Evolutionary conservation across 371 early-diverging fungal genomes (phyloP).

Genomic region (Mortierella sp.): DNA sequence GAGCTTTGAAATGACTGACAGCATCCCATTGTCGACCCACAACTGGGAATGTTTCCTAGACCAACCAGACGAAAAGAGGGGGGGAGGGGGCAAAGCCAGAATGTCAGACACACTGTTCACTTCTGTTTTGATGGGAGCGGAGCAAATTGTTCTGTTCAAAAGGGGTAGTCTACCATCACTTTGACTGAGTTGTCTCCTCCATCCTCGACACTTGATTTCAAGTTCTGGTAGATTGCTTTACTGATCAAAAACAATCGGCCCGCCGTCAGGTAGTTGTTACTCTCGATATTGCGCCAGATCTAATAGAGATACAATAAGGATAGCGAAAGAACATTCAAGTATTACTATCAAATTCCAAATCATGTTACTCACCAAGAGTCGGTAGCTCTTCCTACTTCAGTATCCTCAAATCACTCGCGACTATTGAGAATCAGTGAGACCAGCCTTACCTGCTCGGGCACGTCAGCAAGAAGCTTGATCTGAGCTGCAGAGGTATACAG

Average conservation of each 20-base stretch:
- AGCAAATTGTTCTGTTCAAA: background rate
- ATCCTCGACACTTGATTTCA: slow-evolving; percentile 59
- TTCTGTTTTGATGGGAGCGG: background rate
- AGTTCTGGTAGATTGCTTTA: slow-evolving; percentile 69
- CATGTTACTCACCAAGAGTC: background rate
- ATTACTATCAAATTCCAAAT: slow-evolving; percentile 1
- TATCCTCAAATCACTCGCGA: background rate
- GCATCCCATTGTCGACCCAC: slow-evolving; percentile 90
- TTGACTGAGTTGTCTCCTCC: slow-evolving; percentile 26
- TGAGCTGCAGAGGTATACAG: slow-evolving; percentile 80
- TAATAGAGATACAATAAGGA: slow-evolving; percentile 7
- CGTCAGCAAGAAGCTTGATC: slow-evolving; percentile 86
- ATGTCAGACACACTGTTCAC: background rate
- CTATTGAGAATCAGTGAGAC: background rate
- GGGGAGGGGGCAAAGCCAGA: background rate
- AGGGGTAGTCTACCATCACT: slow-evolving; percentile 32
- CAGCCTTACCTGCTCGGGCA: slow-evolving; percentile 80
- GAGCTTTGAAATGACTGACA: slow-evolving; percentile 75
- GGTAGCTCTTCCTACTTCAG: background rate
- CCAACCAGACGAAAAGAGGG: background rate
- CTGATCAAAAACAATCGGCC: slow-evolving; percentile 76
- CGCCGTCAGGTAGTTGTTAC: slow-evolving; percentile 74
- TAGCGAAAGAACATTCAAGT: background rate
- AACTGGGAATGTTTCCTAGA: slow-evolving; percentile 81
- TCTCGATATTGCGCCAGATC: slow-evolving; percentile 86